Evolutionary conservation across 768 basidiomycete species (phyloP).

Genomic region (Lactarius tabidus): DNA sequence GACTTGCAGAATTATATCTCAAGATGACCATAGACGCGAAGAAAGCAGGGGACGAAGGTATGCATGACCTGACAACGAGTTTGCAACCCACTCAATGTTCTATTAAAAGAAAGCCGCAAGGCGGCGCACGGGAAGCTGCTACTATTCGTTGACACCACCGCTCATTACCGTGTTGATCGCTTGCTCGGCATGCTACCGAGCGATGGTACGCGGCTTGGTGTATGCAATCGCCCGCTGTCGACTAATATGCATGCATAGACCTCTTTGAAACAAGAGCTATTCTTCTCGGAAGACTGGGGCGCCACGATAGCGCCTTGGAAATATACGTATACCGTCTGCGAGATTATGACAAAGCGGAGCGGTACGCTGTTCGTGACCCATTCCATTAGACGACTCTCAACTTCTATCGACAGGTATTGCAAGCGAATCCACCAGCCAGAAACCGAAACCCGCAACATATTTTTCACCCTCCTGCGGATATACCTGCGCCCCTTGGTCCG

Average conservation of each 20-base stretch:
- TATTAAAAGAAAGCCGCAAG: constrained; percentile 41
- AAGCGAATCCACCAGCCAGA: constrained; percentile 67
- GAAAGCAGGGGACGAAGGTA: constrained; percentile 56
- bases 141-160: constrained; percentile 67
- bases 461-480: constrained; percentile 78
- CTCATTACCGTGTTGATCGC: constrained; percentile 69
- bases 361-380: constrained; percentile 44
- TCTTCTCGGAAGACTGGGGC: constrained; percentile 80
- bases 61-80: constrained; percentile 19
- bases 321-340: constrained; percentile 87
- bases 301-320: constrained; percentile 93
- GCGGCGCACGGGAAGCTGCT: constrained; percentile 68
- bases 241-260: constrained; percentile 42
- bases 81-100: constrained; percentile 11
- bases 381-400: background rate
- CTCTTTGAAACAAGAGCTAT: constrained; percentile 90
- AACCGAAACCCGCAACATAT: constrained; percentile 58
- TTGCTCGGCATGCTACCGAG: constrained; percentile 77
- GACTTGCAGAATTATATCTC: constrained; percentile 84
- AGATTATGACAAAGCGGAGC: constrained; percentile 84
- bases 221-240: background rate
- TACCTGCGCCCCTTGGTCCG: constrained; percentile 74
- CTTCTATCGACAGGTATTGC: constrained; percentile 65
- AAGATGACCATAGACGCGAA: constrained; percentile 57
- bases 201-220: constrained; percentile 52